Conservation (phyloP, 2,329 filamentous ascomycete species). For the Fusarium pininemorale region DNA sequence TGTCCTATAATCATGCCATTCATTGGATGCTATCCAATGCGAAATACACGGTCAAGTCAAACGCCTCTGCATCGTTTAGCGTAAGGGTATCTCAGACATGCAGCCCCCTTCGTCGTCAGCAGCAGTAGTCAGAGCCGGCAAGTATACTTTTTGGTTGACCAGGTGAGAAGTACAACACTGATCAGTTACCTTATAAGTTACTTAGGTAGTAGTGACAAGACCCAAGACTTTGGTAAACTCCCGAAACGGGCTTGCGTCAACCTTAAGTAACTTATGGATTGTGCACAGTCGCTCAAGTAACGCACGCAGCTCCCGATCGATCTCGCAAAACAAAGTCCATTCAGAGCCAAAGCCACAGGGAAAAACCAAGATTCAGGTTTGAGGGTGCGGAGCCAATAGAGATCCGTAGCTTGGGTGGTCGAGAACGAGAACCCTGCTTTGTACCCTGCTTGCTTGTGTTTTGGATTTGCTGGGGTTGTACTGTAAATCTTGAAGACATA, state of each 20-base stretch:
- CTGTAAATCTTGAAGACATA: not conserved
- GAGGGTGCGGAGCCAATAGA: conserved; percentile 21
- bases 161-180: not conserved
- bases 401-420: conserved; percentile 4
- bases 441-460: conserved; percentile 21
- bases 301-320: conserved; percentile 6
- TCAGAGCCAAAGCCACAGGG: not conserved
- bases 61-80: conserved; percentile 25
- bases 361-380: conserved; percentile 23
- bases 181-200: not conserved
- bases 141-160: not conserved
- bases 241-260: conserved; percentile 12
- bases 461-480: conserved; percentile 10
- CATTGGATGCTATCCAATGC: conserved; percentile 7
- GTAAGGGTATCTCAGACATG: conserved; percentile 20
- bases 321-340: conserved; percentile 8
- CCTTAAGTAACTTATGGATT: conserved; percentile 9
- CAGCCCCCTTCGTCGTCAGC: not conserved
- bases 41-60: conserved; percentile 13
- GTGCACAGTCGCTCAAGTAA: not conserved
- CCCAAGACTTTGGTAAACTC: conserved; percentile 1
- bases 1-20: not conserved
- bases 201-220: not conserved
- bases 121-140: not conserved
- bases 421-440: conserved; percentile 8